Base-by-base conservation (phyloP, 2,329 filamentous ascomycete genomes). In the Cercospora sp. region DNA sequence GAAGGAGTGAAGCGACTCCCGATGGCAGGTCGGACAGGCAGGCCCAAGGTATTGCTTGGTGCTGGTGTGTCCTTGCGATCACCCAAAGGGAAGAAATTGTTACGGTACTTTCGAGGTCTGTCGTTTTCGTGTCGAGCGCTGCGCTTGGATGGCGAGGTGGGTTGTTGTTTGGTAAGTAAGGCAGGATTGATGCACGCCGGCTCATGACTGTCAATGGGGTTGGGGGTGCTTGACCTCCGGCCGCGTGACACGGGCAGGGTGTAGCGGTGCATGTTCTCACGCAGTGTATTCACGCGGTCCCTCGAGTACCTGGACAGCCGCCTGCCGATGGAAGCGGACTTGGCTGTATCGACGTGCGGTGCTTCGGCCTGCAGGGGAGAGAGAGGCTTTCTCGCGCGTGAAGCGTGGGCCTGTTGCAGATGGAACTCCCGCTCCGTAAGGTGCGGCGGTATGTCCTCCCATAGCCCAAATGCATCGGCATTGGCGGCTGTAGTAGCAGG, bases 51-150 rank as follows among this genome's bases (percentile, higher is more conserved):
- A n/a, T 68, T 63, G n/a, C 72, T 58, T 53, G 77, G 77, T 16
- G 76, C 76, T 45, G 77, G 77, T 28, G 77, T 78, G 69, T 78
- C 77, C 62, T 76, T 78, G 24, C 77, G 73, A 28, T 77, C 76
- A 58, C 70, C 69, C 40, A 55, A 60, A 21, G 63, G 66, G n/a
- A 64, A 57, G 61, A 65, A 66, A 66, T 53, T 67, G 64, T 57
- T 66, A 21, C 74, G 70, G 53, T 74, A 71, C 67, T 77, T 78
- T 63, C 73, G 72, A 26, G 73, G 72, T 34, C 75, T 71, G 21
- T 72, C 68, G 62, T 76, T 74, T 37, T 69, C 71, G 26, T 72
- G 69, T 40, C 71, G 70, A 13, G 71, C 72, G 28, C 67, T 75
- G 24, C 77, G 67, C 70, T 77, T 78, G 53, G 75, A 76, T 8